These are phyloP conservation scores for California macrophylla DNA, from an alignment of 441 rosid species.

Conservation along the genomic window DNA sequence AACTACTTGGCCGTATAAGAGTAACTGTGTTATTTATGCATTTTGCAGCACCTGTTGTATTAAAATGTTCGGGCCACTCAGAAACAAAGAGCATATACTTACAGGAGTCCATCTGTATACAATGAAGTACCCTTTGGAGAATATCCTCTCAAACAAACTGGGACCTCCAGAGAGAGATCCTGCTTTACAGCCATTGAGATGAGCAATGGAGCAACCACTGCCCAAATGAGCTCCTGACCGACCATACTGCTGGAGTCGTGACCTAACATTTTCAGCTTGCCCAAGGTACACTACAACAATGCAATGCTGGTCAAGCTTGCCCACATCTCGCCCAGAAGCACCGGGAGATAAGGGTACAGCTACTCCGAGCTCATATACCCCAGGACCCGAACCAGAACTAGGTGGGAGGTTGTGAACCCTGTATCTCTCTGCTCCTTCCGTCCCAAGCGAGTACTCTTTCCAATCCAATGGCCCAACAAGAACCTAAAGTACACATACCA, in stretches of 20 bases:
- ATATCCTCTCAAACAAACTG: constrained; percentile 49
- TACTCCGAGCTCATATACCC: constrained; percentile 64
- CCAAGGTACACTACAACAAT: constrained; percentile 48
- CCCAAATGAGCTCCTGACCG: constrained; percentile 59
- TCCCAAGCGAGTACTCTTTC: constrained; percentile 41
- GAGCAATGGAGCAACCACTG: constrained; percentile 16
- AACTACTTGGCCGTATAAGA: neutral
- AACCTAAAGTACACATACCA: constrained; percentile 28
- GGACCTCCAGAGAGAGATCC: constrained; percentile 17
- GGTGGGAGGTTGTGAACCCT: constrained; percentile 56
- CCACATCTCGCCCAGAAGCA: constrained; percentile 22
- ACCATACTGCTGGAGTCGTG: constrained; percentile 52
- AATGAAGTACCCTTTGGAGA: constrained; percentile 37
- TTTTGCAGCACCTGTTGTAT: neutral
- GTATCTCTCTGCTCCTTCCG: constrained; percentile 50
- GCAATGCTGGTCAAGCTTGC: constrained; percentile 31
- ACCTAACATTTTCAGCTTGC: constrained; percentile 54
- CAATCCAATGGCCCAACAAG: constrained; percentile 48
- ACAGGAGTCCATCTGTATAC: constrained; percentile 77
- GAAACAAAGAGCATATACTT: constrained; percentile 16
- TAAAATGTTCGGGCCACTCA: neutral
- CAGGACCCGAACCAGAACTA: constrained; percentile 28
- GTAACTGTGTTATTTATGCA: neutral
- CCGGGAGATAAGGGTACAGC: constrained; percentile 17
- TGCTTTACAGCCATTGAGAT: constrained; percentile 7